Conservation (phyloP, 2,329 filamentous ascomycete species). For the Colletotrichum sp. region DNA sequence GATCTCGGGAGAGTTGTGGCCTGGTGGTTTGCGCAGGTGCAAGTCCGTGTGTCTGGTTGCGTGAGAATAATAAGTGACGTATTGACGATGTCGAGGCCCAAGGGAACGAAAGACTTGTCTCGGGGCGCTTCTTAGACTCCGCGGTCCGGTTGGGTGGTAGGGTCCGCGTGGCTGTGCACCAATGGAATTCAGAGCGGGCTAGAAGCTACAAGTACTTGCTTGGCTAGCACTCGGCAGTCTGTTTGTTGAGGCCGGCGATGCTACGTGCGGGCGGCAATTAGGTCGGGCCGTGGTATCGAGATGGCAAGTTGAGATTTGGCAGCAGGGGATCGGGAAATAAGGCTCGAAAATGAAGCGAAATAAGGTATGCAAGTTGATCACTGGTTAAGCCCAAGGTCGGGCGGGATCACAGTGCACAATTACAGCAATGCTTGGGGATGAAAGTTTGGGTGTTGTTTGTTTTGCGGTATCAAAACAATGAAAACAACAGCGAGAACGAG, state of each 20-base stretch:
- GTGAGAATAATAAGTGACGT: constrained; percentile 6
- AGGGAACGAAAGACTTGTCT: constrained; percentile 2
- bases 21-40: not conserved
- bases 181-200: not conserved
- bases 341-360: not conserved
- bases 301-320: not conserved
- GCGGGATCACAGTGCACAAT: not conserved
- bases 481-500: not conserved
- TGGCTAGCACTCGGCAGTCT: not conserved
- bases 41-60: not conserved
- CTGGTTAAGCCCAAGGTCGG: not conserved
- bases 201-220: not conserved
- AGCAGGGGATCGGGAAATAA: not conserved
- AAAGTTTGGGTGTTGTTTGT: not conserved
- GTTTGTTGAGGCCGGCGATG: not conserved
- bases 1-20: not conserved
- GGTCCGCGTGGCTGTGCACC: constrained; percentile 15
- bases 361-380: not conserved
- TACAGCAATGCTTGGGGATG: not conserved
- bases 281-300: constrained; percentile 3
- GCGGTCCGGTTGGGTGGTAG: not conserved
- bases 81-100: constrained; percentile 6
- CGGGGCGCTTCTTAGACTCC: constrained; percentile 5
- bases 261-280: constrained; percentile 3
- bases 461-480: not conserved